Conservation (phyloP, 1,284 basidiomycete species). For the Pseudozyma pruni region DNA sequence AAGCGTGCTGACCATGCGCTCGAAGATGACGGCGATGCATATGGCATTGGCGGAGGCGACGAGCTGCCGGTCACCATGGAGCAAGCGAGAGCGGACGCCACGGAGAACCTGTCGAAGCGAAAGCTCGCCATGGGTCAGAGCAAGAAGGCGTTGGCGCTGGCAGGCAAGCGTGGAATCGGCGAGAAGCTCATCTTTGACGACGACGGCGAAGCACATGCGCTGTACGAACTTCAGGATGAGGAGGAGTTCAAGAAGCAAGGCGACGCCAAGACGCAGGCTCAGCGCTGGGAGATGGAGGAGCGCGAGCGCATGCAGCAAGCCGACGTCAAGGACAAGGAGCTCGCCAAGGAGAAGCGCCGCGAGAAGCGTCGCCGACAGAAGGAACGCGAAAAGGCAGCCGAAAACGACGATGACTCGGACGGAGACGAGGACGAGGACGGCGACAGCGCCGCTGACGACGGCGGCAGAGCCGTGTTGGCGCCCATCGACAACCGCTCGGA, state of each 20-base stretch:
- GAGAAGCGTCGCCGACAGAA: conserved; percentile 79
- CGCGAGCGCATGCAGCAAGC: conserved; percentile 87
- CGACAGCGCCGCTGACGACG: conserved; percentile 49
- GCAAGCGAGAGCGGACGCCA: conserved; percentile 67
- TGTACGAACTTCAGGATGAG: conserved; percentile 77
- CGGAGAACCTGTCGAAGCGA: conserved; percentile 72
- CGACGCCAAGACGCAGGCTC: conserved; percentile 77
- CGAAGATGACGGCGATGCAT: conserved; percentile 56
- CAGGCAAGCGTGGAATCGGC: conserved; percentile 86
- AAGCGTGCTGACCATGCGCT: conserved; percentile 89
- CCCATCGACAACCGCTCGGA: conserved; percentile 53
- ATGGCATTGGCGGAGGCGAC: conserved; percentile 29
- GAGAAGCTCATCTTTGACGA: conserved; percentile 82
- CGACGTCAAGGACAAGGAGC: conserved; percentile 66
- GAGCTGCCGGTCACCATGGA: conserved; percentile 29
- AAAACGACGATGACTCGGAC: conserved; percentile 68
- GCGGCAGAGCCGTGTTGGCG: conserved; percentile 49
- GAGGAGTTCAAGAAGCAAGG: conserved; percentile 78
- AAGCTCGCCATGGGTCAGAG: conserved; percentile 79
- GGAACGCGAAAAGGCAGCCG: conserved; percentile 78
- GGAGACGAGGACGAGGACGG: conserved; percentile 42
- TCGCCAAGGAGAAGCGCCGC: conserved; percentile 59
- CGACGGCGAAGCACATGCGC: conserved; percentile 72
- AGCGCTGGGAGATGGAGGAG: conserved; percentile 80
- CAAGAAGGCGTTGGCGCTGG: conserved; percentile 78